Evolutionary conservation across 2,329 filamentous ascomycete genomes (phyloP).

Genomic region (Penicillium frequentans): DNA sequence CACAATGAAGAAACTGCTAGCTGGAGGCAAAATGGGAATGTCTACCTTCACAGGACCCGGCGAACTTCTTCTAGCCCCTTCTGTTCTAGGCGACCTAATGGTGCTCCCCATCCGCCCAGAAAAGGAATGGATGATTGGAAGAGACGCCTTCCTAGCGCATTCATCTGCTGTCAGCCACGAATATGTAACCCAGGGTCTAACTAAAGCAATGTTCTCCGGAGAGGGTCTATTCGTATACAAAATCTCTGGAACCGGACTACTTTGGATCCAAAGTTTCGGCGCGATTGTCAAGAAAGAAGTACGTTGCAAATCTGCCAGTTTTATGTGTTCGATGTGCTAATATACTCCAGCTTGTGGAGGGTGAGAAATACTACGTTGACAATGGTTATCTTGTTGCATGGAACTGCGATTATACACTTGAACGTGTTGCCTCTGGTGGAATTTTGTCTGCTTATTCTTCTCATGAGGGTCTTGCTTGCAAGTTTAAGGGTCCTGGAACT

Average conservation of each 20-base stretch:
- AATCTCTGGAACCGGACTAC: conserved; percentile 73
- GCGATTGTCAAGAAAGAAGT: conserved; percentile 95
- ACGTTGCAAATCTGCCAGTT: conserved; percentile 40
- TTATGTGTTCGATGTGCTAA: not conserved
- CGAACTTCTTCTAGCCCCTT: conserved; percentile 80
- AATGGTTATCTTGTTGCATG: conserved; percentile 94
- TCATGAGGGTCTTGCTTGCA: conserved; percentile 88
- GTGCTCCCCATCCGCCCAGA: conserved; percentile 71
- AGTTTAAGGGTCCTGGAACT: conserved; percentile 85
- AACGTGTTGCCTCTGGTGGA: conserved; percentile 85
- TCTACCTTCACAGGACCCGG: conserved; percentile 87
- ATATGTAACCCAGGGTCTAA: conserved; percentile 79
- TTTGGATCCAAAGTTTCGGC: conserved; percentile 92
- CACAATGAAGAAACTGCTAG: conserved; percentile 85
- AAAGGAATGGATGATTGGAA: conserved; percentile 74
- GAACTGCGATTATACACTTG: conserved; percentile 92
- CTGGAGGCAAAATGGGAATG: conserved; percentile 73
- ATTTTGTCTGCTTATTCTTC: conserved; percentile 84
- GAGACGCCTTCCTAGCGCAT: conserved; percentile 80
- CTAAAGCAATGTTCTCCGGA: conserved; percentile 90
- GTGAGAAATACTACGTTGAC: conserved; percentile 88
- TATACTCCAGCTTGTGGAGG: conserved; percentile 47
- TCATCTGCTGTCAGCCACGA: conserved; percentile 89
- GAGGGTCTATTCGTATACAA: conserved; percentile 91
- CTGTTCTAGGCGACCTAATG: conserved; percentile 80